Conservation (phyloP, 192 early-diverging fungal genomes). For the Coemansia furcata region DNA sequence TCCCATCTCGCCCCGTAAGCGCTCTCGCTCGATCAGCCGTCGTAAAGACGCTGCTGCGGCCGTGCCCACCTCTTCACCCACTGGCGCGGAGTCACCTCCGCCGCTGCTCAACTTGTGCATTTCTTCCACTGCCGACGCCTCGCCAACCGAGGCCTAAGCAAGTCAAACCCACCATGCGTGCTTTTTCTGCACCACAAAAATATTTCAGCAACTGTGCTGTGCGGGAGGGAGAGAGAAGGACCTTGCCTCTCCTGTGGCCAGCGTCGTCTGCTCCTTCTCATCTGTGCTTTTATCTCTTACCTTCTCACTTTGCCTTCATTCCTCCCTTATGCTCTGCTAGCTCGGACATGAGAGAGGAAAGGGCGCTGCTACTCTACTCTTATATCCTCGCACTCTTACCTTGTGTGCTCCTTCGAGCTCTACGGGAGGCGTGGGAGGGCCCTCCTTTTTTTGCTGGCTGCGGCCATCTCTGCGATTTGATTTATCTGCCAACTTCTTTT, state of each 20-base stretch:
- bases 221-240: background rate
- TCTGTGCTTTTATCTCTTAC: conserved; percentile 5
- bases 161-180: background rate
- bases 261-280: background rate
- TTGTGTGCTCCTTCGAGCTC: background rate
- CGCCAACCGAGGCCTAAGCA: background rate
- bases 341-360: background rate
- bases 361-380: background rate
- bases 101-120: conserved; percentile 4
- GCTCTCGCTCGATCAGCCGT: conserved; percentile 35
- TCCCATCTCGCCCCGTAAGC: conserved; percentile 45
- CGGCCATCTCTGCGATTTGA: conserved; percentile 4
- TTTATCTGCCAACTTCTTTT: background rate
- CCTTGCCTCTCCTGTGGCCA: background rate
- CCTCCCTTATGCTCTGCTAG: background rate
- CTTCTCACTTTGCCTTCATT: background rate
- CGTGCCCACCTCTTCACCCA: conserved; percentile 13
- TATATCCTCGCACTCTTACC: background rate
- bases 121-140: conserved; percentile 4
- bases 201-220: background rate
- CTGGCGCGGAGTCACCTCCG: conserved; percentile 9
- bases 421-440: background rate
- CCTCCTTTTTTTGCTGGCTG: background rate
- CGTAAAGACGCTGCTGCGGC: conserved; percentile 27
- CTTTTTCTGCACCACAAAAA: background rate